phyloP scores from a whole-genome alignment of 2,329 filamentous ascomycete genomes.

The Hansfordia pulvinata region DNA sequence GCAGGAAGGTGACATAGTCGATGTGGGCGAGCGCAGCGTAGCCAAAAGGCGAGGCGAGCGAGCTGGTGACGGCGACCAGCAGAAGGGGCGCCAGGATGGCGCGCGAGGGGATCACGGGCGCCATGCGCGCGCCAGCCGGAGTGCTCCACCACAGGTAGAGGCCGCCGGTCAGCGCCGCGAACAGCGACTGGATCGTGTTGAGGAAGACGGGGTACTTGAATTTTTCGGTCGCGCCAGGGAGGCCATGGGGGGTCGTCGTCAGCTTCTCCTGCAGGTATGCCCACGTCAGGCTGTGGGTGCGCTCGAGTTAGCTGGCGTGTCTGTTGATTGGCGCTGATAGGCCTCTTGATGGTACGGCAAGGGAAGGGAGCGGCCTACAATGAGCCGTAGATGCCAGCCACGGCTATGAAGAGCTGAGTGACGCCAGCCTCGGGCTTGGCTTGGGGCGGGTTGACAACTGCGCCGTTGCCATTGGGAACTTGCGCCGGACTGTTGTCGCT shows the following conservation, averaged over 20 bases:
- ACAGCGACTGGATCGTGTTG: slow-evolving; percentile 87
- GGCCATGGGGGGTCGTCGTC: slow-evolving; percentile 78
- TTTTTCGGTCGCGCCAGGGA: slow-evolving; percentile 49
- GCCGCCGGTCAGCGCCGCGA: slow-evolving; percentile 72
- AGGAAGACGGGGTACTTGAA: slow-evolving; percentile 93
- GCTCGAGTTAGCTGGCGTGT: not conserved
- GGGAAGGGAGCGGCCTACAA: slow-evolving; percentile 49
- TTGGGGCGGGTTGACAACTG: slow-evolving; percentile 10
- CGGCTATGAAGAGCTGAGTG: slow-evolving; percentile 68
- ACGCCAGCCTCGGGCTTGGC: slow-evolving; percentile 41
- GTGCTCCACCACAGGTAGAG: slow-evolving; percentile 64
- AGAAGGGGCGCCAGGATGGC: slow-evolving; percentile 66
- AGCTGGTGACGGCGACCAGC: slow-evolving; percentile 76
- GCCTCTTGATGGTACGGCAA: not conserved
- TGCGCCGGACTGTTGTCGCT: slow-evolving; percentile 18
- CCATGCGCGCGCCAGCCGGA: slow-evolving; percentile 29
- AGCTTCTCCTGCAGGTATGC: slow-evolving; percentile 94
- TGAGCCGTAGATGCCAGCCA: slow-evolving; percentile 91
- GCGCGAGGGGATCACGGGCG: slow-evolving; percentile 63
- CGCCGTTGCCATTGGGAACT: too few relatives aligned
- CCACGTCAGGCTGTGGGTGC: slow-evolving; percentile 66
- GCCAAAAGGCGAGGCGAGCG: slow-evolving; percentile 87
- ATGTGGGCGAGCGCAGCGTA: slow-evolving; percentile 87
- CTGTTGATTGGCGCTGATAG: not conserved
- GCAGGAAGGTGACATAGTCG: slow-evolving; percentile 95